Percentiles rank a stretch among this genome's conserved stretches.
phyloP scores from a whole-genome alignment of 2,329 filamentous ascomycete species.

The Xylaria sp. region DNA sequence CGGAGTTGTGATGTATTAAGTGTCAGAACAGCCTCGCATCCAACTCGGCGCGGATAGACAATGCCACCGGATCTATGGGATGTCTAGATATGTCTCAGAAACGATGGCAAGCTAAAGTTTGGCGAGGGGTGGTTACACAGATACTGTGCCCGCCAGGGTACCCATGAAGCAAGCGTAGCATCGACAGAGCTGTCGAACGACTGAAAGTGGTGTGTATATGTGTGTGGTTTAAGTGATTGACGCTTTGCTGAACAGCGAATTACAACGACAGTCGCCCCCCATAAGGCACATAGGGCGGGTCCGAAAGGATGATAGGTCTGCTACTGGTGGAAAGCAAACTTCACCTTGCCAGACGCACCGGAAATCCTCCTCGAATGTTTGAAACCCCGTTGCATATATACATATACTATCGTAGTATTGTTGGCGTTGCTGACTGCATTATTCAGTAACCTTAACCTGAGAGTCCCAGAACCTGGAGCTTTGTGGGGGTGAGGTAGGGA shows the following conservation, averaged over 20 bases:
- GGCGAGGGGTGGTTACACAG: background rate
- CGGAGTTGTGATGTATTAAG: background rate
- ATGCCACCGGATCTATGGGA: background rate
- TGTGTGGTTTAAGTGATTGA: background rate
- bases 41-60: background rate
- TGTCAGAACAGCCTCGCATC: background rate
- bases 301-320: constrained; percentile 12
- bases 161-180: background rate
- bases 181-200: background rate
- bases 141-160: background rate
- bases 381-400: constrained; percentile 19
- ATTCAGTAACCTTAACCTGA: constrained; percentile 1
- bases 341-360: constrained; percentile 15
- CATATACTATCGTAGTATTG: background rate
- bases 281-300: constrained; percentile 8
- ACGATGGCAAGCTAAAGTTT: background rate
- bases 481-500: background rate
- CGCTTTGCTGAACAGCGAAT: background rate
- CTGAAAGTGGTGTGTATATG: background rate
- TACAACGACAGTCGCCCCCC: background rate
- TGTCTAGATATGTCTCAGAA: background rate
- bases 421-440: constrained; percentile 10
- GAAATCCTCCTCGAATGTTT: constrained; percentile 7
- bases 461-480: background rate
- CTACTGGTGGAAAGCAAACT: constrained; percentile 9